A percentile compares a stretch with the other conserved stretches of the same genome.
Conservation (phyloP, 2,329 filamentous ascomycete genomes). For the Fusarium palustre region DNA sequence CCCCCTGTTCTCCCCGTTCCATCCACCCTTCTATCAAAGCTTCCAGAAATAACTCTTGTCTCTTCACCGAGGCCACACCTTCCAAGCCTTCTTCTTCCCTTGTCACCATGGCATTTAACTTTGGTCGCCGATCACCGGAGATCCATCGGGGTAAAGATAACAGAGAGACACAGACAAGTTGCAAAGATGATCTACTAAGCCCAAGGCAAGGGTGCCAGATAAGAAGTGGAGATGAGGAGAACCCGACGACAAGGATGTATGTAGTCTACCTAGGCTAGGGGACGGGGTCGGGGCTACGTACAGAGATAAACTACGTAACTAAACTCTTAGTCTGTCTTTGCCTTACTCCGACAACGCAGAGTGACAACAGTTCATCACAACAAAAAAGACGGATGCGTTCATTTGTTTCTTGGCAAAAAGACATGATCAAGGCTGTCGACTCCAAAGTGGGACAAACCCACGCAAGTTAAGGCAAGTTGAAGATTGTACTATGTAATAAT, state of each 20-base stretch:
- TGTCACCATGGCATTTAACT: background rate
- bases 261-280: too few relatives aligned
- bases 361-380: background rate
- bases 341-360: conserved; percentile 27
- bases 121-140: conserved; percentile 27
- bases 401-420: conserved; percentile 16
- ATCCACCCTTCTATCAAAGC: conserved; percentile 26
- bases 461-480: background rate
- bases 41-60: conserved; percentile 29
- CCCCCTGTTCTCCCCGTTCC: background rate
- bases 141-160: conserved; percentile 31
- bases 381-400: background rate
- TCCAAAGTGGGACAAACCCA: background rate
- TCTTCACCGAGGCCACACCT: conserved; percentile 29
- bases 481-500: background rate
- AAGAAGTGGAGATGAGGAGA: conserved; percentile 33
- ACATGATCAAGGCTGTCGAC: background rate
- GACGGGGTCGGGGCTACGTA: background rate
- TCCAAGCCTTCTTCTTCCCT: background rate
- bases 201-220: conserved; percentile 15
- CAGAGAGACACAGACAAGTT: background rate
- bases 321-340: background rate
- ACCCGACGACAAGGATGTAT: background rate
- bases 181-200: conserved; percentile 5
- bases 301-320: conserved; percentile 7